Evolutionary conservation across 192 early-diverging fungal species (phyloP), one percentile per base, ranked within the genome.

Genomic region (Podila verticillata): DNA sequence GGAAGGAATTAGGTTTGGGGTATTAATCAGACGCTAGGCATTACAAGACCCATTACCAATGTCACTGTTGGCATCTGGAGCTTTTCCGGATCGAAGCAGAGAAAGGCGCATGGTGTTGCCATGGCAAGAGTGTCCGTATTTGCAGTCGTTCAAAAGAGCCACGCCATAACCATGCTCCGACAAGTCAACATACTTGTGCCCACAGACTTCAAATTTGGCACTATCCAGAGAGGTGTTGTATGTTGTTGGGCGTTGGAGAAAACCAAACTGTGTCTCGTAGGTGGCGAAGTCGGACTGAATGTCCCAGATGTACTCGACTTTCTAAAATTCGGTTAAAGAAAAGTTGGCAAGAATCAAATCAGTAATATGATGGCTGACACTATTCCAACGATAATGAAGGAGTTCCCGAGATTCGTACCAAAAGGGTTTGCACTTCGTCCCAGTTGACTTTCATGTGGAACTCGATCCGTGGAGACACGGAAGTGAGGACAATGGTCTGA

Each of bases 131-230:
- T 94, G 96, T 19, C 98, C 98, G 83, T 96, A 99, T 75, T 99
- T 99, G 90, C 94, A 91, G 82, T 99, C 97, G 74, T 97, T 99
- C 65, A 98, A 78, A 57, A 99, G 75, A 0, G 97, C 93, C 10
- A 98, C 93, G 34, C 98, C 98, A 82, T 94, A 98, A 0, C 98
- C 96, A 69, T 88, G 94, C 73, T 99, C 97, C 2, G 95, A 96
- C n/a, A 96, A 85, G 61, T 99, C 98, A 9, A 92, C 98, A 86
- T 94, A 99, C 67, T 96, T 96, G 86, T 99, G 98, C 0, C 91
- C 97, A 70, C 95, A 96, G 2, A 98, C 97, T 85, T 99, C 97
- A 75, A 99, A 99, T 61, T 94, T 92, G 4, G 95, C 95, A 66
- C 92, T 85, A 51, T 95, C 96, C 91, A 96, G 97, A 34, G 90